phyloP scores from a whole-genome alignment of 306 rosid genomes.

The Inga leiocalycina region DNA sequence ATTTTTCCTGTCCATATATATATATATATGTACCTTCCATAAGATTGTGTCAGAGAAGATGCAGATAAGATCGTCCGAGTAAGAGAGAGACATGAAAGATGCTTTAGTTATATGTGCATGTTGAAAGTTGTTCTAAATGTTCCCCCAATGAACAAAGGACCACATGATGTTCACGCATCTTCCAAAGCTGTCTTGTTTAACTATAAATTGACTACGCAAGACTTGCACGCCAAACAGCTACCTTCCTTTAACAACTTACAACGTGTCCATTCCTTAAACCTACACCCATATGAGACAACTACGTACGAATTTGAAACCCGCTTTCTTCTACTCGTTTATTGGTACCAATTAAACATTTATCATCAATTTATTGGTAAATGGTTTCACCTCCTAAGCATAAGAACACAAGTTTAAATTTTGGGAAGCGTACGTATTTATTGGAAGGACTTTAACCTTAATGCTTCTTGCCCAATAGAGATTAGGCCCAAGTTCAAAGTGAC shows the following conservation, averaged over 20 bases:
- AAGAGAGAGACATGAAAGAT: background rate
- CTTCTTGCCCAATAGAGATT: rapidly evolving
- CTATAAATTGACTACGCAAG: background rate
- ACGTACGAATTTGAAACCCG: background rate
- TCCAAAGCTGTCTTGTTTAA: background rate
- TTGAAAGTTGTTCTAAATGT: background rate
- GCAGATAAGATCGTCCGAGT: background rate
- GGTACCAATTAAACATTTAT: background rate
- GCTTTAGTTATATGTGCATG: background rate
- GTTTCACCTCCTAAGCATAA: too few species aligned
- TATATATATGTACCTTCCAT: background rate
- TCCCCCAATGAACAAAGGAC: background rate
- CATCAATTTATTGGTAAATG: background rate
- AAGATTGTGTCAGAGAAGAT: background rate
- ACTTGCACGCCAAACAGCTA: background rate
- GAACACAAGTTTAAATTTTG: too few species aligned
- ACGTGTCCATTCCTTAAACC: background rate
- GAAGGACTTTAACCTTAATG: too few species aligned
- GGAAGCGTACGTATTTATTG: rapidly evolving
- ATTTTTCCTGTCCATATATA: too few species aligned
- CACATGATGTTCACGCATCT: background rate
- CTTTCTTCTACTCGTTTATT: background rate
- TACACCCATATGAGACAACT: background rate
- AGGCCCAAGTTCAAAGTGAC: too few species aligned
- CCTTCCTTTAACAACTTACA: background rate